Percentiles rank a stretch among this genome's conserved stretches.
Evolutionary conservation across 78 protist genomes (phyloP).

Genomic region (Capsaspora owczarzaki): DNA sequence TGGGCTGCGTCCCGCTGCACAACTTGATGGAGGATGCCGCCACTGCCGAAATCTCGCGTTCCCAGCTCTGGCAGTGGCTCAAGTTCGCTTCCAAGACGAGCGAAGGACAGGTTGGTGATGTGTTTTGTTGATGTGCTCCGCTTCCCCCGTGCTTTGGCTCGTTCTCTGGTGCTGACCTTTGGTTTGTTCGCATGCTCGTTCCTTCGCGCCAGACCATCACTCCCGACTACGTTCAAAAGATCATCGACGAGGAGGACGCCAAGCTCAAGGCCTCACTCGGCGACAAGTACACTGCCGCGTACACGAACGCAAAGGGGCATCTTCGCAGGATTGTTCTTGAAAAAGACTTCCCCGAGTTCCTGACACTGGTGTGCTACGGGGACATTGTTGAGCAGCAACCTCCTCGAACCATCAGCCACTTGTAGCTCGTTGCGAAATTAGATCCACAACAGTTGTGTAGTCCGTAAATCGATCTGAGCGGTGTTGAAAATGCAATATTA

Average conservation of each 20-base stretch:
- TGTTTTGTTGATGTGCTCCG: not conserved
- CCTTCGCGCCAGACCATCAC: not conserved
- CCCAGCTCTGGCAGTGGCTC: constrained; percentile 68
- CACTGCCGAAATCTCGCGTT: constrained; percentile 65
- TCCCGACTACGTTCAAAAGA: not conserved
- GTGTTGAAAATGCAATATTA: no score
- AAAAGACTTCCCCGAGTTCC: not conserved
- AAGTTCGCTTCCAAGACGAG: not conserved
- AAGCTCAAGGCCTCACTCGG: not conserved
- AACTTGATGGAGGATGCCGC: constrained; percentile 67
- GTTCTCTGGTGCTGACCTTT: not conserved
- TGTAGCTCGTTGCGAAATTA: no score
- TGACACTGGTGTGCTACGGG: not conserved
- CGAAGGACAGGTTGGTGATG: not conserved
- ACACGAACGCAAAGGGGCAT: not conserved
- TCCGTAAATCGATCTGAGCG: no score
- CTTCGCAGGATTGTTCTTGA: not conserved
- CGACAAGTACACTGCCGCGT: not conserved
- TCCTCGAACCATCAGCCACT: no score
- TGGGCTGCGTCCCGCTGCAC: constrained; percentile 56
- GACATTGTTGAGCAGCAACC: no score
- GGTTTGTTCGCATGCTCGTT: no score
- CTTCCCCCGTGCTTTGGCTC: not conserved
- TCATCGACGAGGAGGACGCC: not conserved
- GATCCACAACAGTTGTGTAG: no score